A percentile compares a stretch with the other conserved stretches of the same genome.
Evolutionary conservation across 257 asterid genomes (phyloP).

Genomic region (Leonotis leonurus): DNA sequence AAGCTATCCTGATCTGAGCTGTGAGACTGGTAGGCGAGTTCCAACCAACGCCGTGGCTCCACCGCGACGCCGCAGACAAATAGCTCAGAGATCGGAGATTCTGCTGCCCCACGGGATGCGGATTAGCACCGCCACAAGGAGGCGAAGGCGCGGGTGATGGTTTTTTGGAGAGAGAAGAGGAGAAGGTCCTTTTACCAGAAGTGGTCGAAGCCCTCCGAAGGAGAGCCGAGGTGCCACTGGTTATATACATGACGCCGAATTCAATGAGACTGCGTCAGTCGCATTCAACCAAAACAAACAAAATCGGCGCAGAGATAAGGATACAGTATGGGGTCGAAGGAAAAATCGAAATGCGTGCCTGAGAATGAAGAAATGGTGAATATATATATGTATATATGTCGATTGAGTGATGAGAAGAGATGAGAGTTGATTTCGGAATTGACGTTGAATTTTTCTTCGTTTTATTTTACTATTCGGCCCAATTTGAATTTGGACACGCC

Average conservation of each 20-base stretch:
- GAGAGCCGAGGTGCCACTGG: constrained; percentile 48
- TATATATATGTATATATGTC: not conserved
- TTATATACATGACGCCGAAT: constrained; percentile 44
- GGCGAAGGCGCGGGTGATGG: constrained; percentile 16
- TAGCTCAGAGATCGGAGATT: constrained; percentile 42
- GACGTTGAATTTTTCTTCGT: constrained; percentile 14
- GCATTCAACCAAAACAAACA: constrained; percentile 17
- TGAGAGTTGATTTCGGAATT: constrained; percentile 4
- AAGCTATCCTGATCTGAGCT: constrained; percentile 72
- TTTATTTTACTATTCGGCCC: not conserved
- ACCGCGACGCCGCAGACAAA: constrained; percentile 51
- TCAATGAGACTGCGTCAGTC: constrained; percentile 16
- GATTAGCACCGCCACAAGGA: not conserved
- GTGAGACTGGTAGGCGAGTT: constrained; percentile 57
- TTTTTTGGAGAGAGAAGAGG: constrained; percentile 36
- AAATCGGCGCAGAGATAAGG: constrained; percentile 20
- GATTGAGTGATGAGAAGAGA: not conserved
- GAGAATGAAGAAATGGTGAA: constrained; percentile 11
- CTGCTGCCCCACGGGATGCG: constrained; percentile 16
- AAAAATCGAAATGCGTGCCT: constrained; percentile 42
- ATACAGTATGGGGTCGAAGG: constrained; percentile 22
- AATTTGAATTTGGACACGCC: constrained; percentile 28
- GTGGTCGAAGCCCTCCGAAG: constrained; percentile 48
- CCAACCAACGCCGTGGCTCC: constrained; percentile 96
- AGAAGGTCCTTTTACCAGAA: constrained; percentile 30